Conservation (phyloP, 257 asterid species). For the Solanum dulcamara region DNA sequence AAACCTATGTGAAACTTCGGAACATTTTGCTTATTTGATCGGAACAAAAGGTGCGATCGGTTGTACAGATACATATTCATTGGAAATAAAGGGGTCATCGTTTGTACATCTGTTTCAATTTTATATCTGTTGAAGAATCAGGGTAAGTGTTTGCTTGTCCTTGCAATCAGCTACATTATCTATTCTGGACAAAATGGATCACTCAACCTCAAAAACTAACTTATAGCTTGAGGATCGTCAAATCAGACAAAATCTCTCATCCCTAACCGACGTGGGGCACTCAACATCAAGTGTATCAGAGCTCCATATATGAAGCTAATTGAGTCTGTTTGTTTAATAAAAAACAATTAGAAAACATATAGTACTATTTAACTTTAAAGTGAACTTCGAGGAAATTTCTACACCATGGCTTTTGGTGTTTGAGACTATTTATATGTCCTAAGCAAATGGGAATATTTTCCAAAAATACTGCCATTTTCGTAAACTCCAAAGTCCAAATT, state of each 20-base stretch:
- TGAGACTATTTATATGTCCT: neutral
- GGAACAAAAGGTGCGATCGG: neutral
- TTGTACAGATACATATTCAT: neutral
- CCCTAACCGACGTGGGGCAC: too few relatives aligned
- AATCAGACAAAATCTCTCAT: too few relatives aligned
- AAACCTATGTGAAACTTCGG: neutral
- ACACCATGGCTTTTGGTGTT: neutral
- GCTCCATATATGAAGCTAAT: neutral
- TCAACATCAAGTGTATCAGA: neutral
- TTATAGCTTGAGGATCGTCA: too few relatives aligned
- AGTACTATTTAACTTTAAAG: too few relatives aligned
- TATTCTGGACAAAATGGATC: too few relatives aligned
- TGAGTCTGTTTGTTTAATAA: neutral
- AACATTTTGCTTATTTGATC: neutral
- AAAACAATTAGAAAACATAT: neutral
- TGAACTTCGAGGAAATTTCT: neutral
- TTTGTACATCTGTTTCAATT: neutral
- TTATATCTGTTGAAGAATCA: neutral
- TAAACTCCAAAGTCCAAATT: neutral
- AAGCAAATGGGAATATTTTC: neutral
- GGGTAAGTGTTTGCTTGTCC: neutral
- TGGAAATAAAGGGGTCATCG: neutral
- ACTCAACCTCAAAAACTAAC: too few relatives aligned
- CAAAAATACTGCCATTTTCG: neutral
- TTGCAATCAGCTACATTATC: neutral